Percentiles rank a stretch among this genome's conserved stretches.
phyloP scores from a whole-genome alignment of 495 filamentous ascomycete genomes.

The Penicillium parvum region DNA sequence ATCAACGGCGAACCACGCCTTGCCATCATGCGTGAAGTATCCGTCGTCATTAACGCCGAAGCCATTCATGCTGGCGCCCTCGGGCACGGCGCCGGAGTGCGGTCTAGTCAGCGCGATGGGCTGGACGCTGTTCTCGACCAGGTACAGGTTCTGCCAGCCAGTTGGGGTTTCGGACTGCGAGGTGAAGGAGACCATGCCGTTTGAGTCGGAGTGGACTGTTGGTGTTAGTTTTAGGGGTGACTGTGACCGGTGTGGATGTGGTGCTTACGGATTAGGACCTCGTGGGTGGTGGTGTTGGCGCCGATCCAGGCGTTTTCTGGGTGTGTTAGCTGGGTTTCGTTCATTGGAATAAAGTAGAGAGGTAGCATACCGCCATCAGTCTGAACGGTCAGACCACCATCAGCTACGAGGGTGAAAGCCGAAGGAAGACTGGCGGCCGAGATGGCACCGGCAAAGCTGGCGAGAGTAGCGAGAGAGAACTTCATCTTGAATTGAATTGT shows the following conservation, averaged over 20 bases:
- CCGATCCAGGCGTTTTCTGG: slow-evolving; percentile 21
- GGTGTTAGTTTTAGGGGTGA: not conserved
- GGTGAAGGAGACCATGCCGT: slow-evolving; percentile 23
- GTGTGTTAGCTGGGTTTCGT: not conserved
- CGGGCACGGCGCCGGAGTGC: slow-evolving; percentile 28
- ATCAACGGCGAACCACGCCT: slow-evolving; percentile 25
- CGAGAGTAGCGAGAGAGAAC: slow-evolving; percentile 26
- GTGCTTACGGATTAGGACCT: slow-evolving; percentile 30
- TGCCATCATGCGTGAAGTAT: slow-evolving; percentile 24
- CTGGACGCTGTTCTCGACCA: slow-evolving; percentile 19
- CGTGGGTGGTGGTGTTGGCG: slow-evolving; percentile 17
- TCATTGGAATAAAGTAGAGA: not conserved
- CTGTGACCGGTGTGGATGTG: not conserved
- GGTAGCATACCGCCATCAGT: slow-evolving; percentile 29
- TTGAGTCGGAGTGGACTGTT: slow-evolving; percentile 12
- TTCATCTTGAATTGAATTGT: slow-evolving; percentile 23
- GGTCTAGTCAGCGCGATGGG: slow-evolving; percentile 28
- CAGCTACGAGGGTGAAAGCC: slow-evolving; percentile 32
- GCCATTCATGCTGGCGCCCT: slow-evolving; percentile 21
- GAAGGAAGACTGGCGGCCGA: slow-evolving; percentile 25
- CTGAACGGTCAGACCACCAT: slow-evolving; percentile 28
- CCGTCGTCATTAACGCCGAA: slow-evolving; percentile 30
- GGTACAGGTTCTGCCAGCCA: slow-evolving; percentile 31
- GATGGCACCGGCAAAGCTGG: slow-evolving; percentile 24
- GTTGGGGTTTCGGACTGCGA: slow-evolving; percentile 21